Evolutionary conservation across 1,284 basidiomycete genomes (phyloP).

Genomic region (Pseudozyma hubeiensis): DNA sequence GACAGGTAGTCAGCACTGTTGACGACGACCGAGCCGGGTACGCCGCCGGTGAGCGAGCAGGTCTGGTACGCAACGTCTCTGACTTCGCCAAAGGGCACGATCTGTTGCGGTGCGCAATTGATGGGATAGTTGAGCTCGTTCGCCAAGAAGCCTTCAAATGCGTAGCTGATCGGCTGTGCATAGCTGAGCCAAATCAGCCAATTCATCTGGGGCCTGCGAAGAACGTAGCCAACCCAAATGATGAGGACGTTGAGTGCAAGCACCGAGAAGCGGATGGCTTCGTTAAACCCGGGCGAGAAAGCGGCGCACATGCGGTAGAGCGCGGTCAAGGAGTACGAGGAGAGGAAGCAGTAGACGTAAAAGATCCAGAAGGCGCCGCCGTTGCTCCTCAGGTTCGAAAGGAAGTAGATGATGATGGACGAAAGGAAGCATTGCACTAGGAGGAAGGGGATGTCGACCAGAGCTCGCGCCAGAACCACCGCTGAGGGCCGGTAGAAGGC

Average conservation of each 20-base stretch:
- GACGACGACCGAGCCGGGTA: constrained; percentile 69
- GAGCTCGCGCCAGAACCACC: constrained; percentile 45
- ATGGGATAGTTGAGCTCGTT: constrained; percentile 71
- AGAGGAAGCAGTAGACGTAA: constrained; percentile 71
- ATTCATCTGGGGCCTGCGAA: constrained; percentile 71
- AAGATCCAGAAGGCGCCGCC: constrained; percentile 71
- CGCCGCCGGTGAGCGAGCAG: constrained; percentile 70
- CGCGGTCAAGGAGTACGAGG: constrained; percentile 52
- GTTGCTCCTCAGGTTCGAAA: constrained; percentile 37
- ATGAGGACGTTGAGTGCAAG: constrained; percentile 52
- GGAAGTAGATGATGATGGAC: constrained; percentile 68
- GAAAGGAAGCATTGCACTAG: constrained; percentile 69
- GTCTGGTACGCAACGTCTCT: constrained; percentile 51
- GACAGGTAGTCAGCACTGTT: constrained; percentile 72
- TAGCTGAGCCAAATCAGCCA: constrained; percentile 81
- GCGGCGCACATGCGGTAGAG: constrained; percentile 54
- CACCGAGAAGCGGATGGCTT: constrained; percentile 49
- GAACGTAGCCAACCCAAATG: constrained; percentile 69
- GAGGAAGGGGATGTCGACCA: constrained; percentile 70
- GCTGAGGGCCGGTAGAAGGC: constrained; percentile 67
- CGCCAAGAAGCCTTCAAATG: constrained; percentile 76
- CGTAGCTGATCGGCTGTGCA: constrained; percentile 74
- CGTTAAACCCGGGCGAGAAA: constrained; percentile 69
- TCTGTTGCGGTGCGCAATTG: constrained; percentile 37
- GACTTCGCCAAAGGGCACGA: constrained; percentile 30